Evolutionary conservation across 306 rosid species (phyloP).

Genomic region (Lithocarpus polystachyus): DNA sequence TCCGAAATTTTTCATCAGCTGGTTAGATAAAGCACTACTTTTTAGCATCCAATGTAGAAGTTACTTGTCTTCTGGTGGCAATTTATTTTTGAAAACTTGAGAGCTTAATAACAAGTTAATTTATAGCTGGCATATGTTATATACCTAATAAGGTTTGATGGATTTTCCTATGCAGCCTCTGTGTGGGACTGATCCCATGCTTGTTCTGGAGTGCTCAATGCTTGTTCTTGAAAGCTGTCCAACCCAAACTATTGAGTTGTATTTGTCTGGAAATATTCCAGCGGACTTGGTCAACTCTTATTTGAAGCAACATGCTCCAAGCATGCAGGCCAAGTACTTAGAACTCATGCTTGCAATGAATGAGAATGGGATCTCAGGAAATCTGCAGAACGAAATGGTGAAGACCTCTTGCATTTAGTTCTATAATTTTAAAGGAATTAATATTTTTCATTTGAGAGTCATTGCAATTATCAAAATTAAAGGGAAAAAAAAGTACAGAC

Average conservation of each 20-base stretch:
- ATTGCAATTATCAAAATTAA: not conserved
- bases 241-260: slow-evolving; percentile 88
- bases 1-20: not conserved
- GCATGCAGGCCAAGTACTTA: slow-evolving; percentile 87
- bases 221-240: slow-evolving; percentile 98
- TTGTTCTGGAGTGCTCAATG: slow-evolving; percentile 92
- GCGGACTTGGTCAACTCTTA: slow-evolving; percentile 96
- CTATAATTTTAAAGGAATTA: not conserved
- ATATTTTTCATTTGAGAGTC: not conserved
- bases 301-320: slow-evolving; percentile 96
- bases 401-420: slow-evolving; percentile 28
- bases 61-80: not conserved
- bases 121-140: not conserved
- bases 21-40: not conserved
- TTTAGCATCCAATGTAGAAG: not conserved
- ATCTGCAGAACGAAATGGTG: slow-evolving; percentile 99
- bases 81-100: not conserved
- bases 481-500: no score
- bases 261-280: slow-evolving; percentile 91
- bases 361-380: slow-evolving; percentile 84
- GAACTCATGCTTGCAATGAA: slow-evolving; percentile 99
- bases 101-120: not conserved
- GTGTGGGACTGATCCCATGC: slow-evolving; percentile 88
- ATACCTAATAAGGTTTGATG: slow-evolving; percentile 11
- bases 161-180: slow-evolving; percentile 72